Percentiles rank a stretch among this genome's conserved stretches.
phyloP scores from a whole-genome alignment of 2,329 filamentous ascomycete species.

The Stylonectria norvegica region DNA sequence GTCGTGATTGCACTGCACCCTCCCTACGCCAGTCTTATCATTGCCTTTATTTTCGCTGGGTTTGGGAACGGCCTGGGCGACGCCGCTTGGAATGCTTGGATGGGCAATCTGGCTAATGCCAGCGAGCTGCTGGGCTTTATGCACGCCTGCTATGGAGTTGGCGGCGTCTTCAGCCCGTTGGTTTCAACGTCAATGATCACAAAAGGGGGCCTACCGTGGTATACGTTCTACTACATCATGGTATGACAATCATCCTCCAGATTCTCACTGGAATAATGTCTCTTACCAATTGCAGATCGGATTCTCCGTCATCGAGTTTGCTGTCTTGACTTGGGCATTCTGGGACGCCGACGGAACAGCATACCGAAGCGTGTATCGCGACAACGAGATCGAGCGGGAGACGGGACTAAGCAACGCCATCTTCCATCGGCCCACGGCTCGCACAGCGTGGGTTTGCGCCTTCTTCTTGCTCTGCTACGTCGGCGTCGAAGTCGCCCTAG shows the following conservation, averaged over 20 bases:
- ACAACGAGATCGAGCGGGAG: slow-evolving; percentile 27
- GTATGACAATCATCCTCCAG: too few species aligned
- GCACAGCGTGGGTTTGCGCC: slow-evolving; percentile 66
- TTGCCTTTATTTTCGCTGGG: slow-evolving; percentile 64
- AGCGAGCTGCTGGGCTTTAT: slow-evolving; percentile 68
- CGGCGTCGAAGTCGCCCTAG: slow-evolving; percentile 70
- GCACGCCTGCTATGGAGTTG: slow-evolving; percentile 65
- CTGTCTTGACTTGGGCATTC: slow-evolving; percentile 1
- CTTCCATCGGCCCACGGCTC: slow-evolving; percentile 39
- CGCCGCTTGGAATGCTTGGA: slow-evolving; percentile 52
- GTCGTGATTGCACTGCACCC: slow-evolving; percentile 62
- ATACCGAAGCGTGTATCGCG: slow-evolving; percentile 16
- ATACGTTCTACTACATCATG: slow-evolving; percentile 73
- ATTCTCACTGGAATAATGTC: background rate
- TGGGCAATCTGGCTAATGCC: slow-evolving; percentile 64
- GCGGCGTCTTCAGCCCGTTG: slow-evolving; percentile 65
- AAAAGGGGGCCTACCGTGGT: slow-evolving; percentile 60
- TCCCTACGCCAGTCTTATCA: slow-evolving; percentile 62
- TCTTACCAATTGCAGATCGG: background rate
- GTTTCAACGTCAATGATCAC: slow-evolving; percentile 69
- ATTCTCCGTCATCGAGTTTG: background rate
- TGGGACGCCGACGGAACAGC: slow-evolving; percentile 14
- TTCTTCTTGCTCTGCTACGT: slow-evolving; percentile 74
- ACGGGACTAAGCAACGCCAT: slow-evolving; percentile 32
- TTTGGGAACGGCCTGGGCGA: slow-evolving; percentile 67